Base-by-base conservation (phyloP, 2,329 filamentous ascomycete genomes). In the Colletotrichum incanum region DNA sequence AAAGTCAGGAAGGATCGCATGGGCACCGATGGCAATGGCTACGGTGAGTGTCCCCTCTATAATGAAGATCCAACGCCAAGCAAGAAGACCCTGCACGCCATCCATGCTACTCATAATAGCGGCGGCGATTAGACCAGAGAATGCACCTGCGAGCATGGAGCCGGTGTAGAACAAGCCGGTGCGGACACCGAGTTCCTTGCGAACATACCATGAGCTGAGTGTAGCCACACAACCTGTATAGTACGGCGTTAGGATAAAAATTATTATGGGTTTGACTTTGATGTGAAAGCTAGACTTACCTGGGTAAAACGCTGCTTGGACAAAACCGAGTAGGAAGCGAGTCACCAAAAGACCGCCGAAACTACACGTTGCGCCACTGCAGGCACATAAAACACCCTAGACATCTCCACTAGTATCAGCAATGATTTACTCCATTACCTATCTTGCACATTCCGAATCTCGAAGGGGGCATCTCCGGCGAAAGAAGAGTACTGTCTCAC, bases 51-150 rank as follows among this genome's bases (percentile, higher is more conserved):
- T 50, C 14, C 83, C 76, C 49, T 85, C 83, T 1, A 85, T 77
- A 6, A 85, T 75, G 56, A 86, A 81, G 7, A 90, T 82, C 88
- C 88, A 90, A 77, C 87, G 86, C 88, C 88, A 90, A 2, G 66
- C 73, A 20, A 66, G 62, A 1, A 74, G 63, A 0, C 73, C 73
- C 18, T 31, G 26, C 9, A 55, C 26, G 6, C 71, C 73, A 23
- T 74, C 71, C 73, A 74, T 71, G 26, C 71, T 65, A 41, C 50
- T 69, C 7, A 70, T 73, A 39, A 77, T 73, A 0, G 70, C 76
- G 20, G 72, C 76, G 0, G 76, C 73, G 16, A 77, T 64, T 14
- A 77, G 72, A 2, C 76, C 76, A 16, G 75, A 74, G 54, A 77
- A 77, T 5, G 75, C 75, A 0, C 76, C 75, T 1, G 75, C 75